Percentiles rank a stretch among this genome's conserved stretches.
Conservation (phyloP, 768 basidiomycete genomes). For the Auriscalpium vulgare region DNA sequence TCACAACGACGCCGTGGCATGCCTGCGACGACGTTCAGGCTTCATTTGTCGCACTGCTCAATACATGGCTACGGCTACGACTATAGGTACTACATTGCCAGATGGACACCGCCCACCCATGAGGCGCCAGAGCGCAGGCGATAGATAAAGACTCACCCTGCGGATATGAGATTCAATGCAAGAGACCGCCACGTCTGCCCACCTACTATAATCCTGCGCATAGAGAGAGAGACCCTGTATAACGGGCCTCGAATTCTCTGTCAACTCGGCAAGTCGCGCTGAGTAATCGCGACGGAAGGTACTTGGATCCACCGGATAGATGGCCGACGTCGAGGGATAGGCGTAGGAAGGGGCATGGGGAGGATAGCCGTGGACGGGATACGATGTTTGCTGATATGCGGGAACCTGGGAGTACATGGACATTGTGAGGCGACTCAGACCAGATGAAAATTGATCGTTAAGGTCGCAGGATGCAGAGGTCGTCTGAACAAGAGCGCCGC, state of each 20-base stretch:
- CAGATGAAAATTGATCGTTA: slow-evolving; percentile 5
- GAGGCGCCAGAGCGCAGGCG: background rate
- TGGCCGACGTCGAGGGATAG: slow-evolving; percentile 31
- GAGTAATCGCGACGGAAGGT: slow-evolving; percentile 75
- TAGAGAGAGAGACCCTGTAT: slow-evolving; percentile 90
- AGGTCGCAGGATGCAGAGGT: slow-evolving; percentile 2
- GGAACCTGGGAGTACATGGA: slow-evolving; percentile 50
- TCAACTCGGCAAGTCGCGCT: slow-evolving; percentile 68
- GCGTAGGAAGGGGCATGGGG: slow-evolving; percentile 40
- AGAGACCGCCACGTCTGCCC: slow-evolving; percentile 71
- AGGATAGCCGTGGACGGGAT: slow-evolving; percentile 19
- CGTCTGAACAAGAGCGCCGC: background rate
- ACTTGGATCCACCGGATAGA: slow-evolving; percentile 53
- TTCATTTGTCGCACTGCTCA: background rate
- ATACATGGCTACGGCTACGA: background rate
- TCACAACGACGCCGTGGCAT: background rate
- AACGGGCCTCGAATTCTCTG: slow-evolving; percentile 89
- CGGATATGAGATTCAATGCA: slow-evolving; percentile 81
- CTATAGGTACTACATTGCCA: slow-evolving; percentile 3
- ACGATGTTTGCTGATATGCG: slow-evolving; percentile 41
- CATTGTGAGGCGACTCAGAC: slow-evolving; percentile 30
- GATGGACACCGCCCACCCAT: background rate
- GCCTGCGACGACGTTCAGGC: background rate
- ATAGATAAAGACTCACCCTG: slow-evolving; percentile 57
- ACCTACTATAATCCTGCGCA: slow-evolving; percentile 79